Conservation (phyloP, 2,329 filamentous ascomycete genomes). For the Scytalidium lignicola region DNA sequence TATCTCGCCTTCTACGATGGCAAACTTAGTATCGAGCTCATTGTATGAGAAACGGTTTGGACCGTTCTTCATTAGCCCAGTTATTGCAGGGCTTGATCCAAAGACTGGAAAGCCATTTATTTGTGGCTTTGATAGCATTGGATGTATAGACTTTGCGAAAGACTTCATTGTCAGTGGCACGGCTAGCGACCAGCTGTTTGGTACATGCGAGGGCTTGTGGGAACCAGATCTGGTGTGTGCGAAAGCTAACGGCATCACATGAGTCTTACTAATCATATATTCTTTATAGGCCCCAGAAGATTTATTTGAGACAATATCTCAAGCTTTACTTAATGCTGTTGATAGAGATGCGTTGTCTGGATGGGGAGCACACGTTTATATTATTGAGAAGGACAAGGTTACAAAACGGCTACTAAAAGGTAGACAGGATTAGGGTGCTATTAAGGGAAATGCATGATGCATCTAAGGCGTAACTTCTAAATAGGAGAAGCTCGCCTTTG, state of each 20-base stretch:
- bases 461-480: neutral
- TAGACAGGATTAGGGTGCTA: slow-evolving; percentile 70
- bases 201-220: slow-evolving; percentile 97
- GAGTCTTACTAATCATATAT: neutral
- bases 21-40: slow-evolving; percentile 86
- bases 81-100: slow-evolving; percentile 90
- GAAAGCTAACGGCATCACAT: neutral
- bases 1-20: slow-evolving; percentile 91
- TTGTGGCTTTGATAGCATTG: slow-evolving; percentile 98
- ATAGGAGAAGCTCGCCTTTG: neutral
- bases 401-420: slow-evolving; percentile 98
- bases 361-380: slow-evolving; percentile 98
- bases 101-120: slow-evolving; percentile 95
- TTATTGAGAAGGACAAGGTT: slow-evolving; percentile 99
- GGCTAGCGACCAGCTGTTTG: slow-evolving; percentile 94
- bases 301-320: slow-evolving; percentile 97
- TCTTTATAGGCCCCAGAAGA: slow-evolving; percentile 73
- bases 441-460: neutral
- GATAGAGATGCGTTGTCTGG: slow-evolving; percentile 95
- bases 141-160: slow-evolving; percentile 98
- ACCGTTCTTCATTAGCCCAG: slow-evolving; percentile 91
- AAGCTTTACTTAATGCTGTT: slow-evolving; percentile 90
- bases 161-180: slow-evolving; percentile 98
- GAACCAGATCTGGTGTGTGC: slow-evolving; percentile 85
- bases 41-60: slow-evolving; percentile 96